Evolutionary conservation across 169 alveolate genomes (phyloP).

Genomic region (Plasmodium gallinaceum): DNA sequence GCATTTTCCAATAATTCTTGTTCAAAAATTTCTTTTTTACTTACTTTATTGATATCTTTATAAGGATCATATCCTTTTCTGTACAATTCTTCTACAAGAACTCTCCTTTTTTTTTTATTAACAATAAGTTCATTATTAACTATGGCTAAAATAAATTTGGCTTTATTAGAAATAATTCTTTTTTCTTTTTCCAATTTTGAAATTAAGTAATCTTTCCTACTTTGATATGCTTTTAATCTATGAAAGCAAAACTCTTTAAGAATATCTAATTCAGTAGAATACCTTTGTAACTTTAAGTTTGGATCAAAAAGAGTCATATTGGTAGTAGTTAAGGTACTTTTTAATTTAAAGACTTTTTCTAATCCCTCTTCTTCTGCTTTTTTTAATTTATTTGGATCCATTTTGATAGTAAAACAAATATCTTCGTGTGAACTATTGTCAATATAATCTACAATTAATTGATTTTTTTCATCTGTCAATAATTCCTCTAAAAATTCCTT

Average conservation of each 20-base stretch:
- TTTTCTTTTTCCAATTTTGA: constrained; percentile 89
- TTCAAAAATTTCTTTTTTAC: constrained; percentile 67
- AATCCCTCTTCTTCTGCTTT: constrained; percentile 89
- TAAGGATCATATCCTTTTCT: constrained; percentile 89
- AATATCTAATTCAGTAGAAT: constrained; percentile 93
- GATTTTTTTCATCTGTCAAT: constrained; percentile 77
- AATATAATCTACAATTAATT: constrained; percentile 84
- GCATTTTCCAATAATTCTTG: constrained; percentile 29
- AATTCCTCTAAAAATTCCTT: constrained; percentile 93
- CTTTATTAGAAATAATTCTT: constrained; percentile 89
- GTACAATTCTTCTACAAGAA: constrained; percentile 87
- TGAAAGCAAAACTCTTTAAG: constrained; percentile 93
- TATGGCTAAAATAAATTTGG: constrained; percentile 91
- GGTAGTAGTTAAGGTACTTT: constrained; percentile 90
- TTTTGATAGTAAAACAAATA: constrained; percentile 88
- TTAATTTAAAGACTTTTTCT: constrained; percentile 94
- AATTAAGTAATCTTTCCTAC: constrained; percentile 90
- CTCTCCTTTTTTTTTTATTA: constrained; percentile 83
- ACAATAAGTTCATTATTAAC: constrained; percentile 90
- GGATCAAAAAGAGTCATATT: constrained; percentile 96
- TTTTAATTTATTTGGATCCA: constrained; percentile 85
- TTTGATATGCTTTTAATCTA: constrained; percentile 92
- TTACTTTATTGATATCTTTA: constrained; percentile 85
- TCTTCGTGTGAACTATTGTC: constrained; percentile 91
- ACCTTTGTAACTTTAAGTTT: constrained; percentile 92